Evolutionary conservation across 2,329 filamentous ascomycete species (phyloP), one percentile per base, ranked within the genome.

Genomic region (Cladophialophora carrionii): DNA sequence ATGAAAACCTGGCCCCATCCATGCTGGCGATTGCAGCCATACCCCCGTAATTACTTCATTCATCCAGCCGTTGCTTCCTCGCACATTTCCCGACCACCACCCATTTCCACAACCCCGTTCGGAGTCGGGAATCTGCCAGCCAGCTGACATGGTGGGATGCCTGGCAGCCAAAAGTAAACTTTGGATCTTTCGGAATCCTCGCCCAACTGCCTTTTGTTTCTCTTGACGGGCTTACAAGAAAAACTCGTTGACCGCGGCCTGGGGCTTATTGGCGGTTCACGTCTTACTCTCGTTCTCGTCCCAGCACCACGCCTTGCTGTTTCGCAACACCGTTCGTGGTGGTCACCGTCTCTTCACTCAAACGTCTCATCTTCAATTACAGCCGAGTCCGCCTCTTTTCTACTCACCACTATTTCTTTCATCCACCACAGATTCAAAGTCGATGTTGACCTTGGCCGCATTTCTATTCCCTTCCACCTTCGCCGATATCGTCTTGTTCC

Each of bases 21-120:
- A 26, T 46, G 46, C 57, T 60, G 57, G 43, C 46, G 17, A 51
- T 60, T 34, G 31, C 20, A 60, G 57, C 57, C 24, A 60, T 20
- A 31, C 29, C 48, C 57, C 57, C 46, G 57, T 59, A 51, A 34
- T 51, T 48, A 52, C 31, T 34, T 52, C 29, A 29, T 51, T 29
- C 46, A 52, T 52, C 31, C 57, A 52, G 20, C 51, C 52, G 52
- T 54, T 26, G 20, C 26, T 0, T 26, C 48, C 20, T 20, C 26
- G 48, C 22, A 14, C 24, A 26, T 17, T 26, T 51, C 12, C 52
- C 52, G 29, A 34, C n/a, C 52, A 10, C 52, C 52, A 54, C 29
- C 29, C n/a, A 31, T 29, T 54, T 20, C 52, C 52, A 29, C 52
- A 8, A 43, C n/a, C 29, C 52, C 29, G 52, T 54, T 26, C 24